Conservation (phyloP, 768 basidiomycete genomes). For the Trametes punicea region DNA sequence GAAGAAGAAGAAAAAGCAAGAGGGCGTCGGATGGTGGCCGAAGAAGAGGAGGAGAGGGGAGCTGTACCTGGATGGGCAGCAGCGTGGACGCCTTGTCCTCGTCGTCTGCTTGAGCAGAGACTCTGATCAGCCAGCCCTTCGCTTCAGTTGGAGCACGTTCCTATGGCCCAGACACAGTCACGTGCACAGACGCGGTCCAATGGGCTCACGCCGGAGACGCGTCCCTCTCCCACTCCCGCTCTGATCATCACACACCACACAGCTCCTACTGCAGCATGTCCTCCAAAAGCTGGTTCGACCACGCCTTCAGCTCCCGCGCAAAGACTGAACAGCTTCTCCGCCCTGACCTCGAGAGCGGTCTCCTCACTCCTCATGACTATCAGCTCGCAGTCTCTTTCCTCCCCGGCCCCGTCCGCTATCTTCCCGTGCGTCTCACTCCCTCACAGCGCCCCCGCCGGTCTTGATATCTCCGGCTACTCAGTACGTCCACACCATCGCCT, state of each 20-base stretch:
- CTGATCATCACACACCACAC: neutral
- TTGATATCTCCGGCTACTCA: conserved; percentile 23
- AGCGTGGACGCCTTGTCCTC: neutral
- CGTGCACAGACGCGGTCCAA: conserved; percentile 3
- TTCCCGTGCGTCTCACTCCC: conserved; percentile 35
- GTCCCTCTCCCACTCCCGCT: neutral
- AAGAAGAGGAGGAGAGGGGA: neutral
- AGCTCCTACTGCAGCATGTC: conserved; percentile 1
- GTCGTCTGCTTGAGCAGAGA: neutral
- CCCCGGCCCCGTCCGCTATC: conserved; percentile 44
- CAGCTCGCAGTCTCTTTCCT: conserved; percentile 52
- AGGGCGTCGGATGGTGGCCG: neutral
- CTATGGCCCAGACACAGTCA: conserved; percentile 7
- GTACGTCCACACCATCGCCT: conserved; percentile 27
- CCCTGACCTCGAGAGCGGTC: conserved; percentile 51
- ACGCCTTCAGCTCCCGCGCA: conserved; percentile 43
- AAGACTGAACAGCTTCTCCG: conserved; percentile 45
- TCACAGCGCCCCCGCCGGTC: conserved; percentile 1
- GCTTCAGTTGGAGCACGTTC: conserved; percentile 3
- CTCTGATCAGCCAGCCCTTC: neutral
- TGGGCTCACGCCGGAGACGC: conserved; percentile 2
- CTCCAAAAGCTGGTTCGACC: conserved; percentile 36
- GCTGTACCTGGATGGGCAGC: conserved; percentile 12
- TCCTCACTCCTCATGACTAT: conserved; percentile 52
- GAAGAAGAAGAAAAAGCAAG: neutral